Percentiles rank a stretch among this genome's conserved stretches.
Evolutionary conservation across 2,329 filamentous ascomycete genomes (phyloP).

Genomic region (Diplodia sapinea): DNA sequence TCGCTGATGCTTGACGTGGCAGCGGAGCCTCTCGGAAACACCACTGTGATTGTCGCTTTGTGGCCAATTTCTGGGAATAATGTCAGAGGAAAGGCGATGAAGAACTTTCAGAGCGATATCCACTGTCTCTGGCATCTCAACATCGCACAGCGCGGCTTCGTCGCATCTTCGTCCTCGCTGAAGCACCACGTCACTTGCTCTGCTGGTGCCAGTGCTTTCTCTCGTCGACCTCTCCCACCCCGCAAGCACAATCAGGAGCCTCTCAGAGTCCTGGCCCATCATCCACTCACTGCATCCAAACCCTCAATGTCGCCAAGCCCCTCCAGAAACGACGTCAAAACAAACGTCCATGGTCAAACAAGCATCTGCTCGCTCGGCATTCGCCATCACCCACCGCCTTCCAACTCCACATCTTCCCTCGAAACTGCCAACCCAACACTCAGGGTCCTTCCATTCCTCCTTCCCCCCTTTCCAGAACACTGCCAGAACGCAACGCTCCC

Average conservation of each 20-base stretch:
- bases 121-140: not conserved
- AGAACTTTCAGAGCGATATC: not conserved
- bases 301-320: not conserved
- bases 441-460: not conserved
- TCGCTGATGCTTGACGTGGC: constrained; percentile 8
- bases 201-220: not conserved
- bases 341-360: not conserved
- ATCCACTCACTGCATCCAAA: not conserved
- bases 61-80: not conserved
- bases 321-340: not conserved
- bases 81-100: not conserved
- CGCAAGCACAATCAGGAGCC: not conserved
- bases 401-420: not conserved
- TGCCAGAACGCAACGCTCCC: not conserved
- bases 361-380: constrained; percentile 8
- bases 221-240: not conserved
- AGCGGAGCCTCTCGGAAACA: constrained; percentile 9
- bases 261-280: not conserved
- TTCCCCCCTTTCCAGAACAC: not conserved
- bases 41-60: not conserved
- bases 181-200: not conserved
- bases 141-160: not conserved
- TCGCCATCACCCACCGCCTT: not conserved
- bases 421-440: not conserved
- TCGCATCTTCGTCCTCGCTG: not conserved